A percentile compares a stretch with the other conserved stretches of the same genome.
Conservation (phyloP, 768 basidiomycete species). For the Boletus tomentosulus region DNA sequence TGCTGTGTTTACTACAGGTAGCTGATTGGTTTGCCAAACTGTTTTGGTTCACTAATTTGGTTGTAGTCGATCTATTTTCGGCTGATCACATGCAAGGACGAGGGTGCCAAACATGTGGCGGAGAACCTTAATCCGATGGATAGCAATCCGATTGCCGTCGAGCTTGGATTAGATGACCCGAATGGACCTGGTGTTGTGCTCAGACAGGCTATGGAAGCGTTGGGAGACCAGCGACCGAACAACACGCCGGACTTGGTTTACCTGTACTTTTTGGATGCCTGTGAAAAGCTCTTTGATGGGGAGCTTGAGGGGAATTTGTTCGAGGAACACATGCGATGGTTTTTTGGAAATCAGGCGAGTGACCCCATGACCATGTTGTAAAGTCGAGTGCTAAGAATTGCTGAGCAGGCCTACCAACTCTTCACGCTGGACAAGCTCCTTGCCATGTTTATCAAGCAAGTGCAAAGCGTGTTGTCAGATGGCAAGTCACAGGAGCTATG, state of each 20-base stretch:
- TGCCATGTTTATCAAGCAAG: slow-evolving; percentile 89
- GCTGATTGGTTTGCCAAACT: slow-evolving; percentile 1
- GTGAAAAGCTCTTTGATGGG: slow-evolving; percentile 90
- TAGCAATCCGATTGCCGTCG: slow-evolving; percentile 77
- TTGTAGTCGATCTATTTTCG: slow-evolving; percentile 83
- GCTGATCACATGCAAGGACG: slow-evolving; percentile 78
- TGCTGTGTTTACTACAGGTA: slow-evolving; percentile 87
- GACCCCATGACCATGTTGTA: background rate
- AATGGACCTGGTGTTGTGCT: slow-evolving; percentile 67
- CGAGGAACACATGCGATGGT: slow-evolving; percentile 94
- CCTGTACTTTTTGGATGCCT: slow-evolving; percentile 81
- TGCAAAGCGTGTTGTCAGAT: slow-evolving; percentile 82
- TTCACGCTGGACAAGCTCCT: slow-evolving; percentile 95
- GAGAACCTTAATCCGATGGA: slow-evolving; percentile 62
- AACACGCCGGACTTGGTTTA: slow-evolving; percentile 70
- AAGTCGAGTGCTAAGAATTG: slow-evolving; percentile 11
- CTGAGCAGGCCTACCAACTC: slow-evolving; percentile 76
- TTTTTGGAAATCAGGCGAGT: slow-evolving; percentile 81
- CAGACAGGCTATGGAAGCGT: slow-evolving; percentile 58
- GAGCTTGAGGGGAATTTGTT: slow-evolving; percentile 91
- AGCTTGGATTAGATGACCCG: slow-evolving; percentile 82
- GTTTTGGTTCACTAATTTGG: slow-evolving; percentile 4
- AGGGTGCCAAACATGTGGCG: slow-evolving; percentile 65
- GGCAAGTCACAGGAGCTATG: slow-evolving; percentile 84
- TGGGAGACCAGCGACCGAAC: slow-evolving; percentile 46